phyloP scores from a whole-genome alignment of 768 basidiomycete genomes.

The Serpula lacrymans region DNA sequence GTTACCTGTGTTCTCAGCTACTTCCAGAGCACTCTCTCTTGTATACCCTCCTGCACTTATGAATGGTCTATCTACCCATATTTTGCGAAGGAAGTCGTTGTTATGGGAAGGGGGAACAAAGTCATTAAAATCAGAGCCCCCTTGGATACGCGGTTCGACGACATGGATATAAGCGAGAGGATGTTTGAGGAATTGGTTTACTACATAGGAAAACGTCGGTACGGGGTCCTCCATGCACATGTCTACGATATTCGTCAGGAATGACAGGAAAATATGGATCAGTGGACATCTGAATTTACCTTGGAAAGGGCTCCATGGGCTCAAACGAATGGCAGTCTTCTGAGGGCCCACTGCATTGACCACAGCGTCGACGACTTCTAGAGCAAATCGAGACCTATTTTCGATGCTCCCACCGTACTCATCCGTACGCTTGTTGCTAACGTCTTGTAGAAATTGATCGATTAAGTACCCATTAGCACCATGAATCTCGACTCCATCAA shows the following conservation, averaged over 20 bases:
- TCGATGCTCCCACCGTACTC: slow-evolving; percentile 67
- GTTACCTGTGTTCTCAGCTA: slow-evolving; percentile 31
- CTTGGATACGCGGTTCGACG: slow-evolving; percentile 36
- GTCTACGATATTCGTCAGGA: slow-evolving; percentile 21
- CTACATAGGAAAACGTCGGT: slow-evolving; percentile 52
- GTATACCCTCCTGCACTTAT: slow-evolving; percentile 46
- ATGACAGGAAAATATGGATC: slow-evolving; percentile 10
- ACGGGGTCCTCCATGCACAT: slow-evolving; percentile 55
- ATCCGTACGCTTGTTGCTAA: slow-evolving; percentile 58
- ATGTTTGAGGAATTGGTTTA: slow-evolving; percentile 34
- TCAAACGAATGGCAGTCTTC: slow-evolving; percentile 52
- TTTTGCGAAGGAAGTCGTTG: slow-evolving; percentile 42
- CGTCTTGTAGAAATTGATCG: slow-evolving; percentile 61
- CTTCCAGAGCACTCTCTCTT: slow-evolving; percentile 34
- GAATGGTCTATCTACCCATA: slow-evolving; percentile 41
- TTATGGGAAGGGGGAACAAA: slow-evolving; percentile 20
- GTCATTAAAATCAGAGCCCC: neutral
- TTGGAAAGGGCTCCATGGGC: slow-evolving; percentile 49
- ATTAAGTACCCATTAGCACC: slow-evolving; percentile 43
- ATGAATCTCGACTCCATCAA: slow-evolving; percentile 46
- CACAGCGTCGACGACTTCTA: slow-evolving; percentile 54
- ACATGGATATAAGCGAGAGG: slow-evolving; percentile 52
- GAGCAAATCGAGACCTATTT: slow-evolving; percentile 51
- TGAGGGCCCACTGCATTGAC: slow-evolving; percentile 49
- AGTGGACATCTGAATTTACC: slow-evolving; percentile 21